Percentiles rank a stretch among this genome's conserved stretches.
phyloP scores from a whole-genome alignment of 352 stramenopile genomes.

The Blastocystis sp. region DNA sequence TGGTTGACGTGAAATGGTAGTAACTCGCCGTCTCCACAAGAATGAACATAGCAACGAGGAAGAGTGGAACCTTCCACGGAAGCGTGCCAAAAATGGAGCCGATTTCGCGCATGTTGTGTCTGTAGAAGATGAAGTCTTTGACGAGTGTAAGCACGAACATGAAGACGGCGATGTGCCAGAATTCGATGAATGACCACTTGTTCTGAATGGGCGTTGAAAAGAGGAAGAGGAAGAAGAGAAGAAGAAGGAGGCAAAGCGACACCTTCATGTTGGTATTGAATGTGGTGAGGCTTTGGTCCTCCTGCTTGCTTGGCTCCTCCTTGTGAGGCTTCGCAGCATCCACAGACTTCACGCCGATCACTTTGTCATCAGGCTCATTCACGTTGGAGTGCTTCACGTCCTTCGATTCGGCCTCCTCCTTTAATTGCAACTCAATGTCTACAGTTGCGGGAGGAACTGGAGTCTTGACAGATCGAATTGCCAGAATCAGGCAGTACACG shows the following conservation, averaged over 20 bases:
- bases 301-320: not conserved
- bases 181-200: constrained; percentile 29
- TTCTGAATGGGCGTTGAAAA: constrained; percentile 64
- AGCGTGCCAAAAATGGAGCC: constrained; percentile 13
- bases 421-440: not conserved
- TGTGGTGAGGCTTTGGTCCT: not conserved
- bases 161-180: constrained; percentile 72
- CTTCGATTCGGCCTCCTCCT: not conserved
- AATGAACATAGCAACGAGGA: constrained; percentile 73
- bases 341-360: not conserved
- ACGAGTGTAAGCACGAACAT: constrained; percentile 62
- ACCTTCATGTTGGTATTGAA: constrained; percentile 5
- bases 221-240: constrained; percentile 63
- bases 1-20: constrained; percentile 33
- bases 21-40: constrained; percentile 52
- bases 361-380: not conserved
- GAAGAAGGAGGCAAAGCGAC: not conserved
- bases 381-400: not conserved
- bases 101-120: constrained; percentile 6
- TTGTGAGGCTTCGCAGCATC: not conserved
- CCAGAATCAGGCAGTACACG: constrained; percentile 44
- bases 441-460: not conserved
- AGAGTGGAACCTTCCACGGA: constrained; percentile 70
- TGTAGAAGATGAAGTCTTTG: constrained; percentile 67
- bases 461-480: not conserved